Percentiles rank a stretch among this genome's conserved stretches.
Evolutionary conservation across 192 early-diverging fungal genomes (phyloP).

Genomic region (Oehlia diaphana): DNA sequence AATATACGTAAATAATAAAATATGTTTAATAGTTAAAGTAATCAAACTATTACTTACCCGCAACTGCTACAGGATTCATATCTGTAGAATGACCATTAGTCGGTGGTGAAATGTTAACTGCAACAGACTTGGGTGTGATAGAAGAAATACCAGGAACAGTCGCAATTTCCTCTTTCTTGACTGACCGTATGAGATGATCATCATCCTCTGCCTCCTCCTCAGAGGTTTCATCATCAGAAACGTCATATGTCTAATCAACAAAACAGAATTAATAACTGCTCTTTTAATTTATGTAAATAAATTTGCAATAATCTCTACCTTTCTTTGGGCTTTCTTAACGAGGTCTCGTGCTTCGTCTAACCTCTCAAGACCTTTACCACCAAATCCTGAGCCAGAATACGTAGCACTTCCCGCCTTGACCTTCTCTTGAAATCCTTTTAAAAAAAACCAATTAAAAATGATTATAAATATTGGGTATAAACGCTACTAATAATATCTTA

Average conservation of each 20-base stretch:
- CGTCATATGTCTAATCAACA: slow-evolving; percentile 60
- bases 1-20: not conserved
- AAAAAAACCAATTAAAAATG: slow-evolving; percentile 3
- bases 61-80: slow-evolving; percentile 6
- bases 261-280: not conserved
- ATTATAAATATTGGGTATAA: slow-evolving; percentile 22
- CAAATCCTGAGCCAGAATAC: slow-evolving; percentile 79
- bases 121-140: not conserved
- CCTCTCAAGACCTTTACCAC: slow-evolving; percentile 94
- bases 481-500: slow-evolving; percentile 32
- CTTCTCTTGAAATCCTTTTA: slow-evolving; percentile 67
- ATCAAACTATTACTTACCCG: not conserved
- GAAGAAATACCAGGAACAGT: slow-evolving; percentile 26
- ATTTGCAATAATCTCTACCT: slow-evolving; percentile 40
- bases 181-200: slow-evolving; percentile 42
- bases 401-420: slow-evolving; percentile 76
- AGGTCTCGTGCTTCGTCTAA: slow-evolving; percentile 89
- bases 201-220: slow-evolving; percentile 61
- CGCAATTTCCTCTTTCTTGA: slow-evolving; percentile 40
- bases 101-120: not conserved
- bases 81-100: slow-evolving; percentile 11
- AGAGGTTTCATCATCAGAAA: slow-evolving; percentile 64
- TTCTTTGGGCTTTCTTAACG: slow-evolving; percentile 90
- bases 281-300: not conserved
- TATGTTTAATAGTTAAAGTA: not conserved